phyloP scores from a whole-genome alignment of 2,329 filamentous ascomycete genomes.

The Grosmannia clavigera region DNA sequence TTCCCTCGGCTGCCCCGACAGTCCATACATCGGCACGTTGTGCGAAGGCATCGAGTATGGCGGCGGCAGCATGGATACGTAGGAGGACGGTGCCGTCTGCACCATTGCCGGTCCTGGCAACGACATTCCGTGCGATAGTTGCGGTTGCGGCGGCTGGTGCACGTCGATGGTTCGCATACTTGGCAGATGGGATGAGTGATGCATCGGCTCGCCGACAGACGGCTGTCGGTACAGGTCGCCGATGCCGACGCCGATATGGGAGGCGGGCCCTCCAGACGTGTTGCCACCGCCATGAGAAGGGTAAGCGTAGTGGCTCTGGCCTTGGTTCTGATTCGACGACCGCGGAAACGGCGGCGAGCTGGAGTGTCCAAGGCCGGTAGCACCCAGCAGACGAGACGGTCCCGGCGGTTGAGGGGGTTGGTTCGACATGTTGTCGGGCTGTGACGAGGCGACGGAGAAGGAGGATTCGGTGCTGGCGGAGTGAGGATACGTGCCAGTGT shows the following conservation, averaged over 20 bases:
- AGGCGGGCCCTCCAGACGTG: neutral
- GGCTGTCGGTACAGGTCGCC: constrained; percentile 13
- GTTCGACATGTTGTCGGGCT: neutral
- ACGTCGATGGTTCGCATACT: constrained; percentile 17
- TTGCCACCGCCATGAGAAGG: neutral
- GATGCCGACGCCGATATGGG: neutral
- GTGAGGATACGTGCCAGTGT: constrained; percentile 4
- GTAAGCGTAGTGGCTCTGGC: neutral
- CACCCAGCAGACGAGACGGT: constrained; percentile 7
- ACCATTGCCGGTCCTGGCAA: constrained; percentile 22
- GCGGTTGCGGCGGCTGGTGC: constrained; percentile 9
- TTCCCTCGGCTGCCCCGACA: constrained; percentile 10
- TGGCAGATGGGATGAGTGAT: constrained; percentile 12
- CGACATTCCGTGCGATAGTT: neutral
- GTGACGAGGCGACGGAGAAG: neutral
- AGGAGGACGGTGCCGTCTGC: constrained; percentile 24
- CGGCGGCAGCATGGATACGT: constrained; percentile 27
- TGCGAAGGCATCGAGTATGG: constrained; percentile 31
- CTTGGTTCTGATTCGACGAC: constrained; percentile 9
- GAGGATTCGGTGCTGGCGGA: constrained; percentile 1
- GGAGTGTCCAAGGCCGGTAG: constrained; percentile 10
- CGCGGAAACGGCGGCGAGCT: constrained; percentile 12
- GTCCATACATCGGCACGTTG: constrained; percentile 32
- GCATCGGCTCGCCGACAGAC: constrained; percentile 5
- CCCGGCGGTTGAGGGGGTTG: neutral